A percentile compares a stretch with the other conserved stretches of the same genome.
Evolutionary conservation across 2,329 filamentous ascomycete species (phyloP).

Genomic region (Hypoxylon rubiginosum): DNA sequence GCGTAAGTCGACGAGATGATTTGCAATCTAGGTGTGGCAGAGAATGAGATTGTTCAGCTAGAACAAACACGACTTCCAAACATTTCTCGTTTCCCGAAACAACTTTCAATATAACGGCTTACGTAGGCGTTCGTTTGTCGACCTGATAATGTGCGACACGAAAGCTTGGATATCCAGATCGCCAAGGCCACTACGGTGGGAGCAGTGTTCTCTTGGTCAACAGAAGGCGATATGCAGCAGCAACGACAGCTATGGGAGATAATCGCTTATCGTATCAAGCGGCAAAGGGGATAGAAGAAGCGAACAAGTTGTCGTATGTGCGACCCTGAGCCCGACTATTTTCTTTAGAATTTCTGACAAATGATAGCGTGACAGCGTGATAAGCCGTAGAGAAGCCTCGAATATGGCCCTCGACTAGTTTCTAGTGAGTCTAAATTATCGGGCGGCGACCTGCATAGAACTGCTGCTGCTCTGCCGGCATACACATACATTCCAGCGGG

Average conservation of each 20-base stretch:
- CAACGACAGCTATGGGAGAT: conserved; percentile 2
- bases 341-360: conserved; percentile 7
- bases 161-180: conserved; percentile 16
- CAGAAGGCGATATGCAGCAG: conserved; percentile 30
- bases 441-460: conserved; percentile 38
- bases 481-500: conserved; percentile 32
- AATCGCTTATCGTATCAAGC: conserved; percentile 8
- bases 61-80: conserved; percentile 38
- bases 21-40: conserved; percentile 40
- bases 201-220: conserved; percentile 19
- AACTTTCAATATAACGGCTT: conserved; percentile 38
- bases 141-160: conserved; percentile 24
- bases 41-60: conserved; percentile 25
- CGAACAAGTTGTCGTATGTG: conserved; percentile 24
- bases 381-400: background rate
- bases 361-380: conserved; percentile 5
- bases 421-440: conserved; percentile 27
- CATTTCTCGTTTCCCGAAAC: conserved; percentile 44
- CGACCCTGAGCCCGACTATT: conserved; percentile 14
- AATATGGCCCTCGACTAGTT: conserved; percentile 20
- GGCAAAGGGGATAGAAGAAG: conserved; percentile 23
- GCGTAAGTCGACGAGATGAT: conserved; percentile 41
- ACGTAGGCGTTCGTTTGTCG: conserved; percentile 38
- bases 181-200: conserved; percentile 17
- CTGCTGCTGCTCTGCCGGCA: conserved; percentile 30